phyloP scores from a whole-genome alignment of 2,329 filamentous ascomycete genomes.

The Diaporthe capsici region DNA sequence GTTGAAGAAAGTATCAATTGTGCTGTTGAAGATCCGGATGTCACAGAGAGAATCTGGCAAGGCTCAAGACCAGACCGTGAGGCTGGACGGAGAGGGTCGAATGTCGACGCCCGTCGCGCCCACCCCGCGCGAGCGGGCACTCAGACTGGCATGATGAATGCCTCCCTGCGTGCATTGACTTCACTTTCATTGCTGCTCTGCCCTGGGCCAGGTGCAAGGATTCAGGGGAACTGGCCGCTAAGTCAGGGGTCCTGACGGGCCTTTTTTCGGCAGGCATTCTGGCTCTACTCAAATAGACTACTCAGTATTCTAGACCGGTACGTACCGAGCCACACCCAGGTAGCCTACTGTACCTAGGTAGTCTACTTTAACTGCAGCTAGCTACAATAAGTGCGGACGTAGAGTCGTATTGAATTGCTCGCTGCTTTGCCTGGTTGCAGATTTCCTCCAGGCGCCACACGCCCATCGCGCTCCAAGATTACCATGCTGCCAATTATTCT shows the following conservation, averaged over 20 bases:
- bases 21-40: not conserved
- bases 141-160: constrained; percentile 21
- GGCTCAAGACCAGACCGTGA: not conserved
- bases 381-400: constrained; percentile 1
- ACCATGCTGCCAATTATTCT: constrained; percentile 21
- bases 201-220: constrained; percentile 24
- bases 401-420: constrained; percentile 14
- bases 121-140: constrained; percentile 8
- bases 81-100: not conserved
- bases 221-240: constrained; percentile 31
- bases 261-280: constrained; percentile 8
- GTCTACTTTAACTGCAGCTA: not conserved
- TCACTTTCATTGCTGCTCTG: constrained; percentile 3
- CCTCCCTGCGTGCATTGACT: constrained; percentile 29
- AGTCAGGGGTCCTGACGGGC: constrained; percentile 31
- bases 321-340: not conserved
- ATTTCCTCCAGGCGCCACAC: constrained; percentile 24
- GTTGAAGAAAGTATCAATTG: constrained; percentile 7
- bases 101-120: constrained; percentile 5
- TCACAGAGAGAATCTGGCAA: not conserved
- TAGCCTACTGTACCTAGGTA: not conserved
- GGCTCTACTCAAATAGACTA: not conserved
- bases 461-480: constrained; percentile 2
- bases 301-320: not conserved
- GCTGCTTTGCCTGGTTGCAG: constrained; percentile 17